Evolutionary conservation across 169 alveolate species (phyloP).

Genomic region (Theileria orientalis): DNA sequence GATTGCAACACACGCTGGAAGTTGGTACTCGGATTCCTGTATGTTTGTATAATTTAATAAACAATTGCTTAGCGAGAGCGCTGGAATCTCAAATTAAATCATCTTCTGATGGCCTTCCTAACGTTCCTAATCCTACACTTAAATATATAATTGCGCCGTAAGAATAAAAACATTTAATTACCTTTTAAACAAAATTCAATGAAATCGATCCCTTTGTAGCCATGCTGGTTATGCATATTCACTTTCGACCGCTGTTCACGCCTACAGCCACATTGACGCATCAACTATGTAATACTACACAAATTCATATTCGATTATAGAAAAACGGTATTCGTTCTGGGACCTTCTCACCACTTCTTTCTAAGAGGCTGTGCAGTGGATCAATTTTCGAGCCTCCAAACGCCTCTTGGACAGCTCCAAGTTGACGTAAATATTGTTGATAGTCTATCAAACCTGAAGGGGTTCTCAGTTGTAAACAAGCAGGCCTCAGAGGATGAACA

Average conservation of each 20-base stretch:
- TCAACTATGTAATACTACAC: neutral
- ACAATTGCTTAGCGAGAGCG: conserved; percentile 7
- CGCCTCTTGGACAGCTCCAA: conserved; percentile 90
- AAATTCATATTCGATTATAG: conserved; percentile 37
- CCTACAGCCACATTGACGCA: conserved; percentile 81
- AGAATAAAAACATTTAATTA: no score
- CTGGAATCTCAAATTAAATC: conserved; percentile 24
- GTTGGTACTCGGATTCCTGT: conserved; percentile 86
- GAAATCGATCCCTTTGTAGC: conserved; percentile 39
- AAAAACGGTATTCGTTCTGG: conserved; percentile 86
- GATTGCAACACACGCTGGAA: conserved; percentile 88
- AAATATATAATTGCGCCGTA: conserved; percentile 65
- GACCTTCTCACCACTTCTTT: conserved; percentile 91
- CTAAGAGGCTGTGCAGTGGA: conserved; percentile 85
- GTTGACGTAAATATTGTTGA: conserved; percentile 70
- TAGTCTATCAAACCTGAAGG: conserved; percentile 26
- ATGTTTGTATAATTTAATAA: neutral
- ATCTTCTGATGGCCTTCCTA: conserved; percentile 1
- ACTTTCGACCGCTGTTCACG: conserved; percentile 89
- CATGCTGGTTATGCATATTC: conserved; percentile 94
- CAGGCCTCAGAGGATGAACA: conserved; percentile 86
- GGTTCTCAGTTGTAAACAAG: conserved; percentile 62
- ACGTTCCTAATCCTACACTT: neutral
- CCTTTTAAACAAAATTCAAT: no score
- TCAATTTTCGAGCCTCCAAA: conserved; percentile 65